These are phyloP conservation scores for Cyberlindnera samutprakarnensis DNA, from an alignment of 805 yeast genomes.

Conservation along the genomic window DNA sequence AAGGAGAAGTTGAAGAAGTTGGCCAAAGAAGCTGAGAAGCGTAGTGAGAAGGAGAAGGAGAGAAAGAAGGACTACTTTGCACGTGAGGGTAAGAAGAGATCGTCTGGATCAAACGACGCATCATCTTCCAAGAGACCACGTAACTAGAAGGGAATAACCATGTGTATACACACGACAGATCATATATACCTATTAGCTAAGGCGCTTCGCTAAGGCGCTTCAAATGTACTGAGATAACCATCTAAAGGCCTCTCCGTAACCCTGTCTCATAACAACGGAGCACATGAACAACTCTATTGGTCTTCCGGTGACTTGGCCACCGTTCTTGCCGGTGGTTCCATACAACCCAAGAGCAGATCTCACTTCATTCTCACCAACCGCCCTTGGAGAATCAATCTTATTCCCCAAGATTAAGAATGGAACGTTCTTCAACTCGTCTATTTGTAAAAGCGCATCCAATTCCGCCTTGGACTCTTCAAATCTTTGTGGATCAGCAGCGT, in stretches of 20 bases:
- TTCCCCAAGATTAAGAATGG: constrained; percentile 94
- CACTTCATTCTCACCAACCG: constrained; percentile 91
- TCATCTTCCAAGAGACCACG: constrained; percentile 24
- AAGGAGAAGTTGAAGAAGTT: constrained; percentile 66
- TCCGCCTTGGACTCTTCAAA: constrained; percentile 93
- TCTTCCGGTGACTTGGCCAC: constrained; percentile 61
- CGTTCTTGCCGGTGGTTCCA: constrained; percentile 87
- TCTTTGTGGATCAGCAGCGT: constrained; percentile 94
- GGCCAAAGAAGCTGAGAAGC: constrained; percentile 65
- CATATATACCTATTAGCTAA: neutral
- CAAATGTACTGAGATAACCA: constrained; percentile 95
- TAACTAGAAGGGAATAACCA: constrained; percentile 4
- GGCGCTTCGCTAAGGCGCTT: neutral
- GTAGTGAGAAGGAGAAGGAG: constrained; percentile 69
- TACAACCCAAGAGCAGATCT: constrained; percentile 83
- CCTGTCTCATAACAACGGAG: constrained; percentile 97
- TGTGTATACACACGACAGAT: neutral
- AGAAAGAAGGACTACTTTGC: constrained; percentile 84
- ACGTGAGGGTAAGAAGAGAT: constrained; percentile 59
- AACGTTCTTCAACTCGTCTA: constrained; percentile 83
- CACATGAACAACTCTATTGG: constrained; percentile 97
- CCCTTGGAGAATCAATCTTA: constrained; percentile 90
- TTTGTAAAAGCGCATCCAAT: constrained; percentile 84
- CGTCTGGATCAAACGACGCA: constrained; percentile 24
- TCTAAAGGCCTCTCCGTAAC: constrained; percentile 96